Base-by-base conservation (phyloP, 805 yeast genomes). In the Metschnikowia dekortorum region DNA sequence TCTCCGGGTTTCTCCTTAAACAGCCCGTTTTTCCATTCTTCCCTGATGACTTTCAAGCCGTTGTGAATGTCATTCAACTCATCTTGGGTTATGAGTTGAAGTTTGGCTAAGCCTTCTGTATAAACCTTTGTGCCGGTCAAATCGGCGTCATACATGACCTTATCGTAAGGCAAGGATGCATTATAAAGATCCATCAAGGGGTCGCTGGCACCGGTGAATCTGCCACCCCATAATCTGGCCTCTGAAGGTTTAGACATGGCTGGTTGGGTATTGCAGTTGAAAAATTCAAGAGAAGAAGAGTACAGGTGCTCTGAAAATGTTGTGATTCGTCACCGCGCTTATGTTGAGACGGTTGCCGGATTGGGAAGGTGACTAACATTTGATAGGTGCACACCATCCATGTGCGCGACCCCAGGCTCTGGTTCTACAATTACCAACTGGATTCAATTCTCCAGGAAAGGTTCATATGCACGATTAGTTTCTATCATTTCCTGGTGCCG, bases 171-270 rank as follows among this genome's bases (percentile, higher is more conserved):
- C 57, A 94, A 74, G 1, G 98, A 92, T 1, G 97, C 97, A 71
- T 94, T 94, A 76, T 95, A 94, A 47, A 92, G 76, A 66, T 94
- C 95, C 99, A 94, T 94, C 64, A 94, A 75, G 3, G 99, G 99
- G 62, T 94, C 99, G 30, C 96, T 84, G 55, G 92, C 92, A 4
- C 96, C 98, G 53, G 97, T 92, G 73, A 92, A 92, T 70, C 99
- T 82, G 62, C 98, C 99, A 62, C 99, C 99, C 99, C 99, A 92
- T 57, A 92, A 76, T 68, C 84, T 91, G 61, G 75, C 77, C 70
- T 85, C 90, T 30, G 84, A 71, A 57, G 84, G 83, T 59, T 78
- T 57, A 10, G 58, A 53, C 58, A 55, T 55, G 28, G 34, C 46
- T 45, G 39, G 33, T 22, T 37, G 37, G 9, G 16, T 26, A 22